phyloP scores from a whole-genome alignment of 2,329 filamentous ascomycete genomes.

The Epichloe gansuensis region DNA sequence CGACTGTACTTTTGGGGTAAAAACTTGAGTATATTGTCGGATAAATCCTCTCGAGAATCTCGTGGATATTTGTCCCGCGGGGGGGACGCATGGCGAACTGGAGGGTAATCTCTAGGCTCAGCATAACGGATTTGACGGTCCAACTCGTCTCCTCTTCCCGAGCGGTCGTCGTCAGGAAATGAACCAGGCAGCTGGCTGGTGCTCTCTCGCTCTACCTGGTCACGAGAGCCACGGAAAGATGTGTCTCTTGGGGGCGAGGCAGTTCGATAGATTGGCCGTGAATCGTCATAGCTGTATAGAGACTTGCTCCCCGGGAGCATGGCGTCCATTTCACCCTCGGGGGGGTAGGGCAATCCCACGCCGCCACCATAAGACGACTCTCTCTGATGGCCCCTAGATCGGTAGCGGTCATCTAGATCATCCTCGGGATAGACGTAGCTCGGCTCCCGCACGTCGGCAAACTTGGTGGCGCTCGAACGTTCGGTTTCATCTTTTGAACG shows the following conservation, averaged over 20 bases:
- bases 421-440: slow-evolving; percentile 30
- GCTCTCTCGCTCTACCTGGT: slow-evolving; percentile 19
- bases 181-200: slow-evolving; percentile 17
- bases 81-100: slow-evolving; percentile 8
- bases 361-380: slow-evolving; percentile 20
- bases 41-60: slow-evolving; percentile 11
- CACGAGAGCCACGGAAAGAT: slow-evolving; percentile 21
- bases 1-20: slow-evolving; percentile 36
- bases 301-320: slow-evolving; percentile 25
- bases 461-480: slow-evolving; percentile 18
- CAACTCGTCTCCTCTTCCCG: slow-evolving; percentile 9
- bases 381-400: slow-evolving; percentile 16
- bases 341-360: slow-evolving; percentile 25
- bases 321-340: slow-evolving; percentile 21
- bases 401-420: slow-evolving; percentile 26
- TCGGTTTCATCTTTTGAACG: slow-evolving; percentile 19
- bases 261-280: slow-evolving; percentile 20
- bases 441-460: slow-evolving; percentile 29
- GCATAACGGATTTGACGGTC: slow-evolving; percentile 14
- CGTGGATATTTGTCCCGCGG: slow-evolving; percentile 9
- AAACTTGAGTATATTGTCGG: slow-evolving; percentile 29
- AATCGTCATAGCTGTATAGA: slow-evolving; percentile 28
- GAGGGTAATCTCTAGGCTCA: slow-evolving; percentile 14
- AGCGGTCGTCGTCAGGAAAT: slow-evolving; percentile 20
- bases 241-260: slow-evolving; percentile 23